Percentiles rank a stretch among this genome's conserved stretches.
Conservation (phyloP, 2,329 filamentous ascomycete species). For the Exophiala calicioides region DNA sequence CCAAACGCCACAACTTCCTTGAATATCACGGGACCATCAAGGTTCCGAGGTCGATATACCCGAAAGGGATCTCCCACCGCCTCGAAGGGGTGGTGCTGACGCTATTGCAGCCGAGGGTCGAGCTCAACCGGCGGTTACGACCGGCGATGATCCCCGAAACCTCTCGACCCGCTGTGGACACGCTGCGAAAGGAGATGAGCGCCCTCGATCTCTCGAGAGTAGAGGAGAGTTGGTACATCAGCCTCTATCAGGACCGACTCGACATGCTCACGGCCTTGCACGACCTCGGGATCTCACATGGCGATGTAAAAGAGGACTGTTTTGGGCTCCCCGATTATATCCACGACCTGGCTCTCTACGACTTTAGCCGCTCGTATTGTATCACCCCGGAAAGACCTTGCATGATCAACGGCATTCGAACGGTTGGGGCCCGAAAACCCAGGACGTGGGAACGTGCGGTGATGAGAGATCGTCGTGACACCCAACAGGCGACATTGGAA, state of each 20-base stretch:
- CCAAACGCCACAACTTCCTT: neutral
- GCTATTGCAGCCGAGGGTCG: neutral
- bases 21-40: neutral
- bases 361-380: neutral
- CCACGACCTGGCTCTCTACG: neutral
- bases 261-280: conserved; percentile 1
- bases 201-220: neutral
- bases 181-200: neutral
- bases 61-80: too few relatives aligned
- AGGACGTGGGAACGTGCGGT: too few relatives aligned
- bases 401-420: too few relatives aligned
- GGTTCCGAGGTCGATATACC: too few relatives aligned
- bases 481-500: too few relatives aligned
- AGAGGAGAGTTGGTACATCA: conserved; percentile 1
- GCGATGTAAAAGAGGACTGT: neutral
- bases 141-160: neutral
- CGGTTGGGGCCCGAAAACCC: too few relatives aligned
- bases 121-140: neutral
- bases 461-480: too few relatives aligned
- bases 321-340: neutral
- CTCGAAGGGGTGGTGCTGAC: too few relatives aligned
- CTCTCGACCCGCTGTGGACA: neutral
- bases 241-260: neutral
- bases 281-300: neutral
- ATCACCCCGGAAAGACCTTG: conserved; percentile 1